Conservation (phyloP, 805 yeast genomes). For the Candida sithepensis region DNA sequence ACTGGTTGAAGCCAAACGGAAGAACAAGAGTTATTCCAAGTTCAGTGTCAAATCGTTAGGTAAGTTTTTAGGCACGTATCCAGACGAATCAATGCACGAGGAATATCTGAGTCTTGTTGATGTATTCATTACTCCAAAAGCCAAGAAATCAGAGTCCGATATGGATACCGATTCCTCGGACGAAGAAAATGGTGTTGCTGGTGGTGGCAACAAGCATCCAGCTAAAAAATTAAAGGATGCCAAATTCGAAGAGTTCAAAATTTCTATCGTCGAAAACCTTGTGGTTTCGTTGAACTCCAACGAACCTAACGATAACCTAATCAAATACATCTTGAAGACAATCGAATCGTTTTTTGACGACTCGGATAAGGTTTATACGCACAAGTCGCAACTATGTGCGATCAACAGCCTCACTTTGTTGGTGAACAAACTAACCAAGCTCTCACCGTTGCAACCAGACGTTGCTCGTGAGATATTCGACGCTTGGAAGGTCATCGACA, state of each 20-base stretch:
- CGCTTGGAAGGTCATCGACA: conserved; percentile 13
- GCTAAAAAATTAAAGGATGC: conserved; percentile 18
- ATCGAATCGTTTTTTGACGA: conserved; percentile 23
- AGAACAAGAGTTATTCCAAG: conserved; percentile 60
- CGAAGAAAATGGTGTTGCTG: conserved; percentile 33
- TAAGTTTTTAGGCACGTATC: conserved; percentile 34
- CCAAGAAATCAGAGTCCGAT: conserved; percentile 33
- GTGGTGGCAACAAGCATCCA: conserved; percentile 19
- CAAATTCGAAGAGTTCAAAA: conserved; percentile 18
- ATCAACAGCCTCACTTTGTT: conserved; percentile 20
- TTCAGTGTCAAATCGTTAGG: conserved; percentile 54
- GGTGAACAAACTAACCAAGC: conserved; percentile 10
- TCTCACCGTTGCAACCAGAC: not conserved
- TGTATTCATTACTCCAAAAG: conserved; percentile 10
- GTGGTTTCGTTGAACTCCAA: conserved; percentile 37
- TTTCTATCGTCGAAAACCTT: conserved; percentile 9
- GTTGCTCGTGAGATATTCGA: conserved; percentile 6
- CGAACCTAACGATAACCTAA: conserved; percentile 39
- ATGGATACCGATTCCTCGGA: conserved; percentile 32
- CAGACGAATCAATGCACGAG: conserved; percentile 32
- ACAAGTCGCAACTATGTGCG: conserved; percentile 22
- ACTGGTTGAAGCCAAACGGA: conserved; percentile 58
- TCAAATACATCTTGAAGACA: conserved; percentile 35
- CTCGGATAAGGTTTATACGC: conserved; percentile 11
- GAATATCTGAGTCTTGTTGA: conserved; percentile 36